Evolutionary conservation across 192 early-diverging fungal species (phyloP), one percentile per base, ranked within the genome.

Genomic region (Thamnidium elegans): DNA sequence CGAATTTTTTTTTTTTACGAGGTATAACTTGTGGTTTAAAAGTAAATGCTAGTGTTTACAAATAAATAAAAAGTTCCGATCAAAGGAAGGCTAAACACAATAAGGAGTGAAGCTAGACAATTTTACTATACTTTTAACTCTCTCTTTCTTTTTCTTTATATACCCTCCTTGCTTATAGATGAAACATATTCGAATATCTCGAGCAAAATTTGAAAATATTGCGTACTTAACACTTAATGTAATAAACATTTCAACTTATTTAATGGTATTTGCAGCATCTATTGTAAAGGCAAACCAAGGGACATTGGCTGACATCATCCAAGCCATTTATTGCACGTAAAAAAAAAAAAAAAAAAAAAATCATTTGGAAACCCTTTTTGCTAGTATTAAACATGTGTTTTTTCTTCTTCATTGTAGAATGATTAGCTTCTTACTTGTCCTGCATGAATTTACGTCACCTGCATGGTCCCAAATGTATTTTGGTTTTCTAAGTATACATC

Each of bases 391-490:
- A 46, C 26, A 30, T 14, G 4, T 34, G 14, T 31, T 46, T 30
- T 4, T 7, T 21, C 19, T 46, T 30, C 1, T 7, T 21, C 19
- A 7, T 13, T 51, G 30, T 53, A 69, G 67, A 30, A 26, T 56
- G 4, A 46, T 63, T 3, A 62, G 43, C 17, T 31, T 54, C 20
- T 46, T 63, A 23, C 13, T 69, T 1, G 42, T 60, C n/a, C 4
- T 63, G 7, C 61, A 69, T 55, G 67, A 69, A 48, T 52, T 69
- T 31, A 63, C 36, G 17, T 42, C 44, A 42, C 32, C 59, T 21
- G 23, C 34, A 4, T 54, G 51, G 17, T 45, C 30, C 14, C 21
- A 63, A 4, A 23, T 54, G 0, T 69, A 69, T 55, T 55, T 62
- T 51, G 67, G 67, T 1, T 69, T 69, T 36, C 17, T 69, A 20